These are phyloP conservation scores for Phytophthora tentaculata DNA, from an alignment of 352 stramenopile genomes.

Conservation along the genomic window DNA sequence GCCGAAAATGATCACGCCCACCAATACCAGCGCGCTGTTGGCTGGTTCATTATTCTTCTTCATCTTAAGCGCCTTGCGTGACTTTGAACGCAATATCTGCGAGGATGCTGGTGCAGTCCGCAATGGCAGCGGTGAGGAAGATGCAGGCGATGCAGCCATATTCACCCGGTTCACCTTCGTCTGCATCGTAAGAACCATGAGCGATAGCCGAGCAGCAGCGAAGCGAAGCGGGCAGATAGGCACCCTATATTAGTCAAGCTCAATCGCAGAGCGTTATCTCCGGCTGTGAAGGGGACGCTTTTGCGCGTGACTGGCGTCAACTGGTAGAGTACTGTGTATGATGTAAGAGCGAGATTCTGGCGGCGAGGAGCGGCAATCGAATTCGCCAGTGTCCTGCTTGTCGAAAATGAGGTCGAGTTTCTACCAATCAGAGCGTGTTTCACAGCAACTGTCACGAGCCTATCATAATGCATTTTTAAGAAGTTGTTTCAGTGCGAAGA, in stretches of 20 bases:
- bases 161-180: constrained; percentile 31
- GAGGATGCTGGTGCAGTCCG: constrained; percentile 24
- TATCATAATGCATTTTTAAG: background rate
- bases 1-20: constrained; percentile 71
- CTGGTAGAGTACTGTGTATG: background rate
- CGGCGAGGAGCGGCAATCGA: constrained; percentile 1
- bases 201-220: background rate
- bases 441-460: background rate
- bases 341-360: background rate
- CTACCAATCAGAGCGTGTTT: constrained; percentile 1
- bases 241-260: constrained; percentile 6
- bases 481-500: background rate
- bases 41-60: constrained; percentile 48
- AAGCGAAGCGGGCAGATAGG: background rate
- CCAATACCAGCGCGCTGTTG: constrained; percentile 71
- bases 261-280: constrained; percentile 8
- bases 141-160: constrained; percentile 21
- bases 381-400: constrained; percentile 5
- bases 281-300: background rate
- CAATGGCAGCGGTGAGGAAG: constrained; percentile 25
- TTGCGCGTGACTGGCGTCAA: background rate
- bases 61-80: constrained; percentile 7
- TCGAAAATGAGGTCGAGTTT: constrained; percentile 4
- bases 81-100: constrained; percentile 7
- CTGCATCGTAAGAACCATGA: constrained; percentile 45